Percentiles rank a stretch among this genome's conserved stretches.
Evolutionary conservation across 768 basidiomycete species (phyloP).

Genomic region (Amanita rubescens): DNA sequence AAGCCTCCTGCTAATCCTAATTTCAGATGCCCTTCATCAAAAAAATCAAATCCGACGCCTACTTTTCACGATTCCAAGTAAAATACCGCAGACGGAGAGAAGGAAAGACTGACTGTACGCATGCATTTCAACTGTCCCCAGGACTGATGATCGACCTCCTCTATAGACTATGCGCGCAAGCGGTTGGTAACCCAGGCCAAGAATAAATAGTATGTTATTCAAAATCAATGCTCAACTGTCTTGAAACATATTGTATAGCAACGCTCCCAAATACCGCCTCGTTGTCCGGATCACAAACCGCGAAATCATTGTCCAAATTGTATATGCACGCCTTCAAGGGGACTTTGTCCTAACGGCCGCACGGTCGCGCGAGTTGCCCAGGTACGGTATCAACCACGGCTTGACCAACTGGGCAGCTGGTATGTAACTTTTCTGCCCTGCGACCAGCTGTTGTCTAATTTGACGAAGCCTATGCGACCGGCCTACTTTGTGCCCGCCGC

Average conservation of each 20-base stretch:
- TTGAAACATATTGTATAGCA: conserved; percentile 36
- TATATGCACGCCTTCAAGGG: conserved; percentile 96
- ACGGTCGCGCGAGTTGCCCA: conserved; percentile 84
- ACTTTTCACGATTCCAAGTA: conserved; percentile 98
- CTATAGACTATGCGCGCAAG: conserved; percentile 92
- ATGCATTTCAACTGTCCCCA: background rate
- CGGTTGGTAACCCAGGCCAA: conserved; percentile 96
- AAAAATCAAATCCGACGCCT: conserved; percentile 91
- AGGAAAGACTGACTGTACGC: conserved; percentile 95
- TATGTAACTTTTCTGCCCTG: conserved; percentile 22
- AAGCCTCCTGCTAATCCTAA: conserved; percentile 2
- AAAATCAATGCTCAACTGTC: background rate
- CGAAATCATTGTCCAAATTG: conserved; percentile 90
- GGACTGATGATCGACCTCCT: conserved; percentile 7
- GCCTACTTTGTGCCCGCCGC: conserved; percentile 90
- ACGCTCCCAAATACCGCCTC: conserved; percentile 95
- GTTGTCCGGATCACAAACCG: conserved; percentile 99
- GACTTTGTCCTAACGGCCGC: conserved; percentile 91
- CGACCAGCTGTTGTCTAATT: conserved; percentile 2
- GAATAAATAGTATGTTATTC: conserved; percentile 84
- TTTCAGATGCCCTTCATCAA: conserved; percentile 93
- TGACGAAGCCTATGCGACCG: conserved; percentile 84
- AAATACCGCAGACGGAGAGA: conserved; percentile 97
- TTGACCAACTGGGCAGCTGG: conserved; percentile 98
- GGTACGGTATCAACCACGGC: conserved; percentile 97